These are phyloP conservation scores for Pycnococcus provasolii DNA, from an alignment of 139 green algal species.

Conservation along the genomic window DNA sequence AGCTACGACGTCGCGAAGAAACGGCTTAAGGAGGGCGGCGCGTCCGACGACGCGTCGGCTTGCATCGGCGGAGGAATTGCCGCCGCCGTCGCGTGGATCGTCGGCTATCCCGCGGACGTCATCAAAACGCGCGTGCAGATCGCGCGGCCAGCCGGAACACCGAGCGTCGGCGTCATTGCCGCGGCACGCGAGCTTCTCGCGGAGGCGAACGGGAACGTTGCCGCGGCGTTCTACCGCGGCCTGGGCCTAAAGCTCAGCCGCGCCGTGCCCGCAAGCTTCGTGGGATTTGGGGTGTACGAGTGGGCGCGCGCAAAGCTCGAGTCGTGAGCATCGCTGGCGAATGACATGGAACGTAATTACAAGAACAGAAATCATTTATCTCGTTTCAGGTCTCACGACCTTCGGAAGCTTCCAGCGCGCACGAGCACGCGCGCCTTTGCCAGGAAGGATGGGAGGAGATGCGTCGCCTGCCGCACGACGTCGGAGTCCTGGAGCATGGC, in stretches of 20 bases:
- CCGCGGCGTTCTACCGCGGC: neutral
- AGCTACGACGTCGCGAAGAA: neutral
- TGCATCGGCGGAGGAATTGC: neutral
- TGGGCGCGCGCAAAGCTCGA: neutral
- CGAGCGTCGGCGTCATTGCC: too few relatives aligned
- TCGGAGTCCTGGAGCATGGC: neutral
- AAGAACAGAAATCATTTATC: too few relatives aligned
- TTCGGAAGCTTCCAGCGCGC: too few relatives aligned
- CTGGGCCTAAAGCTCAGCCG: neutral
- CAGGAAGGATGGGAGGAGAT: too few relatives aligned
- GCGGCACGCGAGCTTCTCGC: neutral
- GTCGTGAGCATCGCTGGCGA: neutral
- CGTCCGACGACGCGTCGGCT: neutral
- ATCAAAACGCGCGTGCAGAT: constrained; percentile 3
- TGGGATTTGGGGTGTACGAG: constrained; percentile 1
- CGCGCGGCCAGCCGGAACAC: too few relatives aligned
- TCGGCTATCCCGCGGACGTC: neutral
- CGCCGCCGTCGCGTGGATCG: constrained; percentile 1
- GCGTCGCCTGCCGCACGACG: too few relatives aligned
- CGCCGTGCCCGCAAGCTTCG: neutral
- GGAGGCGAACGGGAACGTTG: neutral
- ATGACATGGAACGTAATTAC: too few relatives aligned
- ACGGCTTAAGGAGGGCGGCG: neutral
- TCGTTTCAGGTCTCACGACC: too few relatives aligned
- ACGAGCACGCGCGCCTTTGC: too few relatives aligned